A percentile compares a stretch with the other conserved stretches of the same genome.
Evolutionary conservation across 1,139 yeast species (phyloP).

Genomic region (Sugiyamaella pinicola): DNA sequence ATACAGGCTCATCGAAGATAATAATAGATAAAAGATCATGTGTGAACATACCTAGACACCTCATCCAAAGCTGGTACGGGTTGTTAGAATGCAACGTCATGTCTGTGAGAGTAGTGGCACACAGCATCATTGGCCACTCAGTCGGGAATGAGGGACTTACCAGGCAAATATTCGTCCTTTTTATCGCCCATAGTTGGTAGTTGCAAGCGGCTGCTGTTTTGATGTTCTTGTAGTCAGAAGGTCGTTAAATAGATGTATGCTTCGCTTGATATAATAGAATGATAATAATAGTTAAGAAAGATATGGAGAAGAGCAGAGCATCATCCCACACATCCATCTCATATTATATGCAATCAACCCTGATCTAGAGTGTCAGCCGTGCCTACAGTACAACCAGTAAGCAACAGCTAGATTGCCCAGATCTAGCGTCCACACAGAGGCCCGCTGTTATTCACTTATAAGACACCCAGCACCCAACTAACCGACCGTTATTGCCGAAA

Average conservation of each 20-base stretch:
- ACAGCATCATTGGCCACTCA: neutral
- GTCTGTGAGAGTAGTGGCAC: slow-evolving; percentile 1
- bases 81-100: neutral
- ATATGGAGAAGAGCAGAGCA: neutral
- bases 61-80: slow-evolving; percentile 19
- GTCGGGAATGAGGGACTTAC: slow-evolving; percentile 27
- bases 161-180: slow-evolving; percentile 34
- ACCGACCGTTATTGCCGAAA: neutral
- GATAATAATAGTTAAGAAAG: no score
- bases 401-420: neutral
- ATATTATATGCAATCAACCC: neutral
- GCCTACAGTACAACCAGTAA: neutral
- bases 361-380: neutral
- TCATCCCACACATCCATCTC: neutral
- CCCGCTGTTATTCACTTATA: neutral
- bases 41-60: slow-evolving; percentile 19
- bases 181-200: slow-evolving; percentile 5
- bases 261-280: no score
- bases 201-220: neutral
- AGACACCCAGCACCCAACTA: neutral
- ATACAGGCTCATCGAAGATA: no score
- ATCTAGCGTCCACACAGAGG: no score
- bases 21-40: no score
- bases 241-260: no score
- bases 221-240: no score